Evolutionary conservation across 2,329 filamentous ascomycete species (phyloP).

Genomic region (Elsinoe necatrix): DNA sequence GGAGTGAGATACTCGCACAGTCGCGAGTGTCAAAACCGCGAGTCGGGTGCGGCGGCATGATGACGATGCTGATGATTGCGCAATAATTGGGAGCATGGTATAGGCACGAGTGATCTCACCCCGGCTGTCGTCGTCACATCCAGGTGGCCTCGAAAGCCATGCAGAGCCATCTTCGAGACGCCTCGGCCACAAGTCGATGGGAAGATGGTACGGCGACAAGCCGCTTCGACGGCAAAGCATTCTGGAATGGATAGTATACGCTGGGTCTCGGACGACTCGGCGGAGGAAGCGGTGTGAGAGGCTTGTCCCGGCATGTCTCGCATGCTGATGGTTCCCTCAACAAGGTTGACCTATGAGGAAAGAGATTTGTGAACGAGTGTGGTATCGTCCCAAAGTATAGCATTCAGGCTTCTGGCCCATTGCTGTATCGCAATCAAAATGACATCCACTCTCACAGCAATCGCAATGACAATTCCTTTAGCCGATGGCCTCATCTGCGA

Average conservation of each 20-base stretch:
- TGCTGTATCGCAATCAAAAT: neutral
- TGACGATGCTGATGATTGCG: slow-evolving; percentile 5
- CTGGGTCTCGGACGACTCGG: neutral
- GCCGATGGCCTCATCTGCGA: slow-evolving; percentile 9
- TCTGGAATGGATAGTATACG: neutral
- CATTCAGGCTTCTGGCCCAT: neutral
- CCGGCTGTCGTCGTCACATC: neutral
- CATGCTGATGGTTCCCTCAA: neutral
- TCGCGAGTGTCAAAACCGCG: neutral
- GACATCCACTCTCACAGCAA: neutral
- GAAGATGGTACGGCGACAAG: neutral
- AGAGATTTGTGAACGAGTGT: slow-evolving; percentile 4
- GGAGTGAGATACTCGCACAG: neutral
- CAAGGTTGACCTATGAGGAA: slow-evolving; percentile 4
- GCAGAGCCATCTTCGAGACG: neutral
- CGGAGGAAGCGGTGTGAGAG: slow-evolving; percentile 8
- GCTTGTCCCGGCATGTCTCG: slow-evolving; percentile 10
- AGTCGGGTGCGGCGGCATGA: slow-evolving; percentile 10
- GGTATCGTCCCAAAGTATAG: neutral
- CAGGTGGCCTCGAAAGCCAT: neutral
- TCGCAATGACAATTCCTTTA: slow-evolving; percentile 7
- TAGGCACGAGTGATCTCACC: neutral
- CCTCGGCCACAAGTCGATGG: neutral
- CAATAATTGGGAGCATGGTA: neutral
- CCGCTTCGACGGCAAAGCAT: neutral